Evolutionary conservation across 345 rosid species (phyloP).

Genomic region (Excoecaria agallocha): DNA sequence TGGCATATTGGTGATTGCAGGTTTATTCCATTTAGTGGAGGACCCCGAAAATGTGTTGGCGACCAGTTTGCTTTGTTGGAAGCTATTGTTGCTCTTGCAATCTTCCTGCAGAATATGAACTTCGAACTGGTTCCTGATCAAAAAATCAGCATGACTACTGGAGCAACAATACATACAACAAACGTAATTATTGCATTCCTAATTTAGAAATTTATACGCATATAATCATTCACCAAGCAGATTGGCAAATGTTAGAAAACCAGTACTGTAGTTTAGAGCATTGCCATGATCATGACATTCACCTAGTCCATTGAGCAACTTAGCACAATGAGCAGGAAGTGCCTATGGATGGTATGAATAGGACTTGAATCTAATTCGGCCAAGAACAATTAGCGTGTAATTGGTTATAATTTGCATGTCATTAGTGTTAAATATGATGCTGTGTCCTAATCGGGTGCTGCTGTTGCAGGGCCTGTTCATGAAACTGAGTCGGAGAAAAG

Average conservation of each 20-base stretch:
- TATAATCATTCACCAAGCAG: not conserved
- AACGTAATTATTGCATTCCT: conserved; percentile 39
- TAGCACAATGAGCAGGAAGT: not conserved
- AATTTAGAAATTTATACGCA: not conserved
- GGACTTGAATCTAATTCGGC: not conserved
- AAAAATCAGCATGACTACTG: conserved; percentile 88
- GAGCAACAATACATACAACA: conserved; percentile 92
- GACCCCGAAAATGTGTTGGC: conserved; percentile 93
- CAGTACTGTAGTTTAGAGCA: not conserved
- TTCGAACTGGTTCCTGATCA: conserved; percentile 85
- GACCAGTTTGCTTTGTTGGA: conserved; percentile 95
- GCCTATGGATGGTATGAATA: not conserved
- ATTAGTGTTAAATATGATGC: not conserved
- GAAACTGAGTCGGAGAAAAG: conserved; percentile 53
- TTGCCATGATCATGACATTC: not conserved
- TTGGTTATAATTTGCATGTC: not conserved
- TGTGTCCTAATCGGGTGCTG: conserved; percentile 1
- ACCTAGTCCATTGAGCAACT: not conserved
- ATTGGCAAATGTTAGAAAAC: not conserved
- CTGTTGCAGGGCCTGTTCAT: conserved; percentile 79
- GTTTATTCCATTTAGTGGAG: conserved; percentile 94
- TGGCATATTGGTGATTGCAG: conserved; percentile 30
- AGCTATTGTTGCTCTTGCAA: conserved; percentile 73
- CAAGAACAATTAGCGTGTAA: not conserved
- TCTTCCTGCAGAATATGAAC: conserved; percentile 68